Evolutionary conservation across 2,329 filamentous ascomycete genomes (phyloP), one percentile per base, ranked within the genome.

Genomic region (Pseudogymnoascus sp.): DNA sequence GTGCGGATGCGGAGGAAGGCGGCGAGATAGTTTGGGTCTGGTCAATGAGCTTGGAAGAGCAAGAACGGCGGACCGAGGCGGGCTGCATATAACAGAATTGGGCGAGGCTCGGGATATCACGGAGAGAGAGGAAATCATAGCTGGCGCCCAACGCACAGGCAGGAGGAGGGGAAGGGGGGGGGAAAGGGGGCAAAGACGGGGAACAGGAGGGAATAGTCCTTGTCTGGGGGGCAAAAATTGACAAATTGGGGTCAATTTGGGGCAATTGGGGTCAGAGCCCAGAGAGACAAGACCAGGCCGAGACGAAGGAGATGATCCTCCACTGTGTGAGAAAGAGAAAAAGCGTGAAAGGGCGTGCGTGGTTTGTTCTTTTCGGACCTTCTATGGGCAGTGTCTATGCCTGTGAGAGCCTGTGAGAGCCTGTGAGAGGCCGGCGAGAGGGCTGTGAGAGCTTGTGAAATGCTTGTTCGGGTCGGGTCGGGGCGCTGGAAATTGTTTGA

Each of bases 61-160:
- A 37, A 59, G 52, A 37, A 59, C 33, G 26, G 31, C 26, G 33
- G 52, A 37, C 33, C 52, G 29, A 37, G 33, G 29, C 33, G 52
- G 16, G 52, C 33, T 59, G 52, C 52, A 33, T 59, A 33, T 59
- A 59, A 59, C 33, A 37, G 29, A 7, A 33, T 59, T 59, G 29
- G 52, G 29, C 29, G 52, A 59, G 33, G 29, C 52, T 59, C 52
- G 52, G 52, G 33, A 59, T 59, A 59, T 59, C 52, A 59, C 52
- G 52, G 52, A 59, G 29, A 59, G 14, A 2, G 43, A 10, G 16
- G 43, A 49, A 49, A 49, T 49, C 43, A 49, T 49, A 29, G 14
- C 43, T 49, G 43, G 23, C 21, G 43, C 43, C 43, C 43, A 49
- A 49, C 43, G 43, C 43, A 49, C 43, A 49, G 43, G 43, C 43